Percentiles rank a stretch among this genome's conserved stretches.
These are phyloP conservation scores for Gliomastix tumulicola DNA, from an alignment of 2,329 filamentous ascomycete genomes.

Conservation along the genomic window DNA sequence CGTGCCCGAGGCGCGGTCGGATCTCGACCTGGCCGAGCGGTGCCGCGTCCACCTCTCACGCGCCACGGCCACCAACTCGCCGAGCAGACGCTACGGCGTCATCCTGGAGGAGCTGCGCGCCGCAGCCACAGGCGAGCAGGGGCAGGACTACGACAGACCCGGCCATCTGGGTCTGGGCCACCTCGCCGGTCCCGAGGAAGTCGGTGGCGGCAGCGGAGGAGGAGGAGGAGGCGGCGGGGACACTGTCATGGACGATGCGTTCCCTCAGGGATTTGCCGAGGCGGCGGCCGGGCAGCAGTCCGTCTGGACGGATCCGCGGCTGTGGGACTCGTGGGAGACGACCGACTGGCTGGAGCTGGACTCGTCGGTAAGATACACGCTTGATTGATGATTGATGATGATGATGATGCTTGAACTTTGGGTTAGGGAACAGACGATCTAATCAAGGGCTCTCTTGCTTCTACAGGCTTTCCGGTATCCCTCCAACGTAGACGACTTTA, in stretches of 20 bases:
- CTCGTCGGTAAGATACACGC: constrained; percentile 11
- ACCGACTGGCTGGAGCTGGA: constrained; percentile 10
- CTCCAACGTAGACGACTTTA: too few species aligned
- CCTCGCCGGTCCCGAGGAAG: background rate
- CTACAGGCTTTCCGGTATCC: too few species aligned
- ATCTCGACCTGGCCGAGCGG: constrained; percentile 28
- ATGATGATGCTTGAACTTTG: too few species aligned
- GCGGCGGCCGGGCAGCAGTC: too few species aligned
- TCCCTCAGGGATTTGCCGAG: too few species aligned
- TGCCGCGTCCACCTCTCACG: constrained; percentile 3
- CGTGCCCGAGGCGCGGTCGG: constrained; percentile 11
- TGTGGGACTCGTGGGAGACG: constrained; percentile 8
- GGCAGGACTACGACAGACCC: background rate
- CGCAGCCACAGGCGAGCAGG: constrained; percentile 8
- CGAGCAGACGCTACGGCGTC: constrained; percentile 11
- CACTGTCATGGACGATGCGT: too few species aligned
- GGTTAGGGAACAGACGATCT: too few species aligned
- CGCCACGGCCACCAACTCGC: constrained; percentile 10
- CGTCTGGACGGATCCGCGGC: constrained; percentile 3
- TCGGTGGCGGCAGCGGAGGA: too few species aligned
- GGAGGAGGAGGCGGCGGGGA: too few species aligned
- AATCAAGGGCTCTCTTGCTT: too few species aligned
- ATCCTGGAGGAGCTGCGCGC: constrained; percentile 11
- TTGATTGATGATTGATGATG: too few species aligned
- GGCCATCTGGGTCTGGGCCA: background rate